Conservation (phyloP, 2,329 filamentous ascomycete species). For the Aspergillus candidus region DNA sequence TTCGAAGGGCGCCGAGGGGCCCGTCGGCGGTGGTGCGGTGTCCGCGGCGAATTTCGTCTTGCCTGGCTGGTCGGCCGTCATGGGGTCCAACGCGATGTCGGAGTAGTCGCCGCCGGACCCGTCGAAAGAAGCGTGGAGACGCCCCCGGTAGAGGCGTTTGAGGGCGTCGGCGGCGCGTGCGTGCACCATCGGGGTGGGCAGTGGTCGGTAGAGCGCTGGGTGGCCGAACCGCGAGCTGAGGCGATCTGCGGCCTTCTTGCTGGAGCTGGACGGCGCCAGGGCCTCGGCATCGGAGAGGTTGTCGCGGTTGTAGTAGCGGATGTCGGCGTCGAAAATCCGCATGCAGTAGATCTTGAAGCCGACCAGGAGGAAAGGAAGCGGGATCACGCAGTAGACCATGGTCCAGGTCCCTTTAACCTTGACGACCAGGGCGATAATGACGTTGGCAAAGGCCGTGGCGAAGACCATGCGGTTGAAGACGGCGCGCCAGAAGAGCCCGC, state of each 20-base stretch:
- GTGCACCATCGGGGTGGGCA: slow-evolving; percentile 94
- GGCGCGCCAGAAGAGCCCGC: slow-evolving; percentile 85
- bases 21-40: slow-evolving; percentile 49
- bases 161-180: slow-evolving; percentile 82
- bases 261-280: slow-evolving; percentile 29
- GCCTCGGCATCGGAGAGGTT: slow-evolving; percentile 50
- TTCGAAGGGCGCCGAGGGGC: slow-evolving; percentile 68
- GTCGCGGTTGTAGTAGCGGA: slow-evolving; percentile 71
- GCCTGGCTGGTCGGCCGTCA: slow-evolving; percentile 57
- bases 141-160: slow-evolving; percentile 77
- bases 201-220: slow-evolving; percentile 78
- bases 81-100: slow-evolving; percentile 74
- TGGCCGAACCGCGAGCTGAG: slow-evolving; percentile 77
- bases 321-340: slow-evolving; percentile 66
- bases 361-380: slow-evolving; percentile 71
- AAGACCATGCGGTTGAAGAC: slow-evolving; percentile 92
- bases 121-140: slow-evolving; percentile 51
- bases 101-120: slow-evolving; percentile 49
- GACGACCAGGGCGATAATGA: slow-evolving; percentile 70
- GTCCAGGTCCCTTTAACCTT: slow-evolving; percentile 61
- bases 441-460: slow-evolving; percentile 68
- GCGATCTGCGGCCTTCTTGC: slow-evolving; percentile 52
- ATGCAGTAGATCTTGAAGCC: slow-evolving; percentile 84
- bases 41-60: slow-evolving; percentile 36
- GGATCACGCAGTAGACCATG: slow-evolving; percentile 64